These are phyloP conservation scores for Suillus alpinus DNA, from an alignment of 768 basidiomycete species.

Conservation along the genomic window DNA sequence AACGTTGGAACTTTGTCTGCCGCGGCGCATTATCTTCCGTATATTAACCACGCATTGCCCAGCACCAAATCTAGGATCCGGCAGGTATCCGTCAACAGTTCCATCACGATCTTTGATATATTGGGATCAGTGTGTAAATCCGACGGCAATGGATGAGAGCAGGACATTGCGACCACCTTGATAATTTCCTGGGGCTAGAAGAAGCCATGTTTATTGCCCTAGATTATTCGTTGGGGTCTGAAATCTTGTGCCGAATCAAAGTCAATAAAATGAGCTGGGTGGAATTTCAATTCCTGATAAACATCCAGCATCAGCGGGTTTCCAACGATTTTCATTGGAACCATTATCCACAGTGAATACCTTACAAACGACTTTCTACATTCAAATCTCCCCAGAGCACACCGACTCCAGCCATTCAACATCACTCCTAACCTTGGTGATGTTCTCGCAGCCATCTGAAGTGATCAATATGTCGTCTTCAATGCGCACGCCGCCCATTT, in stretches of 20 bases:
- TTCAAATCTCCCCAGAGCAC: conserved; percentile 60
- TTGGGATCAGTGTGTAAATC: background rate
- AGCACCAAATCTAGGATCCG: background rate
- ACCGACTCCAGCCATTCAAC: conserved; percentile 79
- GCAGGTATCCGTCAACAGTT: background rate
- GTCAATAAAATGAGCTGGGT: background rate
- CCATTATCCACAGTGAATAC: background rate
- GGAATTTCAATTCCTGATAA: background rate
- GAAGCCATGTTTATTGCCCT: background rate
- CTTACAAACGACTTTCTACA: background rate
- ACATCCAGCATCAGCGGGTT: background rate
- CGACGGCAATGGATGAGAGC: background rate
- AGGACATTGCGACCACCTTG: background rate
- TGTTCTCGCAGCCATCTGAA: conserved; percentile 69
- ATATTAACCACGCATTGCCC: background rate
- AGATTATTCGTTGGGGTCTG: background rate
- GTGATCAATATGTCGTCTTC: conserved; percentile 90
- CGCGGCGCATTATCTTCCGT: background rate
- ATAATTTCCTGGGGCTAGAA: background rate
- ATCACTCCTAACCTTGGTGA: conserved; percentile 84
- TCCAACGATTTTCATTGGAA: background rate
- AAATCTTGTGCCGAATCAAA: background rate
- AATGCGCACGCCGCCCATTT: conserved; percentile 89
- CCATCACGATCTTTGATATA: background rate
- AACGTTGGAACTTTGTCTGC: background rate